These are phyloP conservation scores for Elsinoe fawcettii DNA, from an alignment of 2,329 filamentous ascomycete species.

Conservation along the genomic window DNA sequence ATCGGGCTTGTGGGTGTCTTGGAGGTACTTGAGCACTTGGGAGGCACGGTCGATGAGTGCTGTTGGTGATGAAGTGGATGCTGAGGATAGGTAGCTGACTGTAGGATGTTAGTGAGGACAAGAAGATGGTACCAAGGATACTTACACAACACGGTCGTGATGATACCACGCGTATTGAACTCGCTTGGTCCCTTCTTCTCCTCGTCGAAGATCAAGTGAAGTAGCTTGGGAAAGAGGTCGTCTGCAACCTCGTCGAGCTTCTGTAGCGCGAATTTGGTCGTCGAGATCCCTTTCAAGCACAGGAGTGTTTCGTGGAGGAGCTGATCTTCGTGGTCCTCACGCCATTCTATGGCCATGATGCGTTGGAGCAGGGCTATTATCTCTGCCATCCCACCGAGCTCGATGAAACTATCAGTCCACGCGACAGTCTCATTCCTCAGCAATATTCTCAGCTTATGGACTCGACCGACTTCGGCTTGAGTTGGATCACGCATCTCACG, in stretches of 20 bases:
- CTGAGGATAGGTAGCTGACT: constrained; percentile 72
- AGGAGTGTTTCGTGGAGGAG: constrained; percentile 86
- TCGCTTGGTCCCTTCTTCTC: constrained; percentile 97
- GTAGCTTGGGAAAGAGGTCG: constrained; percentile 74
- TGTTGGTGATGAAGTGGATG: constrained; percentile 37
- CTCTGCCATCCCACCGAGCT: constrained; percentile 84
- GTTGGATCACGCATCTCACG: constrained; percentile 73
- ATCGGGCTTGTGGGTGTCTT: constrained; percentile 66
- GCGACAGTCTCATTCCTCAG: constrained; percentile 90
- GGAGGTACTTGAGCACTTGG: constrained; percentile 70
- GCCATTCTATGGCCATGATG: constrained; percentile 96
- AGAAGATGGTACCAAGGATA: background rate
- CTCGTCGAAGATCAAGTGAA: constrained; percentile 89
- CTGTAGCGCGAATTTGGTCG: constrained; percentile 75
- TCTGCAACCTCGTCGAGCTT: constrained; percentile 72
- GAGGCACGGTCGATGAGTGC: constrained; percentile 53
- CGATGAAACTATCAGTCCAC: constrained; percentile 90
- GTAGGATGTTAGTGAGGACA: constrained; percentile 7
- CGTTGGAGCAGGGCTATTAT: constrained; percentile 78
- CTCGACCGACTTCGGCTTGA: constrained; percentile 80
- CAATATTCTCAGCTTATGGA: constrained; percentile 85
- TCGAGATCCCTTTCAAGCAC: constrained; percentile 89
- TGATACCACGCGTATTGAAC: constrained; percentile 84
- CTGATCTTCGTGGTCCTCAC: constrained; percentile 92
- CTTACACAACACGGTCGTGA: constrained; percentile 70